A percentile compares a stretch with the other conserved stretches of the same genome.
These are phyloP conservation scores for Adansonia digitata DNA, from an alignment of 345 rosid genomes.

Conservation along the genomic window DNA sequence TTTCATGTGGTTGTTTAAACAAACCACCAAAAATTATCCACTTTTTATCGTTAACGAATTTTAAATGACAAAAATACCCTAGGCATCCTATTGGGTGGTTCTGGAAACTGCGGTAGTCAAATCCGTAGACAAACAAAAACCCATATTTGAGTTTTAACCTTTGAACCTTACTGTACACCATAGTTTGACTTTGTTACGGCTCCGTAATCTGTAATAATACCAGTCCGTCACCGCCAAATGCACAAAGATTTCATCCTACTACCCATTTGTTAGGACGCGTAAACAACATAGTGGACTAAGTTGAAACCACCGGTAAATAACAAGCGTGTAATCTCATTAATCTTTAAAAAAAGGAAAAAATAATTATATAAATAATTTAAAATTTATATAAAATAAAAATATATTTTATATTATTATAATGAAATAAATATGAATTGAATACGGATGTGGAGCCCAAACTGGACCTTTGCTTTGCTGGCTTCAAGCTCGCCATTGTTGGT, in stretches of 20 bases:
- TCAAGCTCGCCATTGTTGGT: conserved; percentile 60
- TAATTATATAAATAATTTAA: too few species aligned
- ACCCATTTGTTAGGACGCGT: background rate
- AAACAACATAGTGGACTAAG: background rate
- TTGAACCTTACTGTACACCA: background rate
- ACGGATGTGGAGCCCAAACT: conserved; percentile 65
- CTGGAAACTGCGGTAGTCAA: background rate
- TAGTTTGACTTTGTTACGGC: background rate
- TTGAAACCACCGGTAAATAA: background rate
- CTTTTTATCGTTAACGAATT: too few species aligned
- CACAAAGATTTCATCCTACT: background rate
- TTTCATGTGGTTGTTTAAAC: too few species aligned
- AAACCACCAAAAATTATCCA: too few species aligned
- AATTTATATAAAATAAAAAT: too few species aligned
- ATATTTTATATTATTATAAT: too few species aligned
- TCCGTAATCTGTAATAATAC: background rate
- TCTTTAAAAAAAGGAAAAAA: too few species aligned
- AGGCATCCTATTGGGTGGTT: background rate
- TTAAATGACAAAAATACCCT: too few species aligned
- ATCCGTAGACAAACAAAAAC: background rate
- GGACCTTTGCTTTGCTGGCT: conserved; percentile 82
- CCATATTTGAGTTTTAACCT: background rate
- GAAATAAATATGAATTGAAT: too few species aligned
- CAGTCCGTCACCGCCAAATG: background rate
- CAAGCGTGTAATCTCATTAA: background rate